phyloP scores from a whole-genome alignment of 192 early-diverging fungal genomes.

The Piromyces finnis region DNA sequence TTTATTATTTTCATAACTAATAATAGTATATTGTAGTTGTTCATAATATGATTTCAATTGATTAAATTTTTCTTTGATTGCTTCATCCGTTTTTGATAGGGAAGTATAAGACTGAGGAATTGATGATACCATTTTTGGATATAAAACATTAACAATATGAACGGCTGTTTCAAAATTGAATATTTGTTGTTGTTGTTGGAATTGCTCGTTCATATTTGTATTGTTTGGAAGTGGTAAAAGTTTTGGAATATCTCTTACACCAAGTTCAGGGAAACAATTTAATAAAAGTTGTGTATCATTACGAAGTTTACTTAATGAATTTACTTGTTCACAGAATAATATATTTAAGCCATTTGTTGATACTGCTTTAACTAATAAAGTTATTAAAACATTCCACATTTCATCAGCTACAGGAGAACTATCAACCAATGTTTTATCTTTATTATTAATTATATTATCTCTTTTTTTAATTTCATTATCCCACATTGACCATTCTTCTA shows the following conservation, averaged over 20 bases:
- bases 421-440: not conserved
- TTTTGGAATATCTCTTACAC: not conserved
- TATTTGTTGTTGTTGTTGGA: conserved; percentile 1
- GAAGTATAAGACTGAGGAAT: conserved; percentile 3
- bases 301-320: not conserved
- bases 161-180: conserved; percentile 41
- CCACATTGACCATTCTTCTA: conserved; percentile 56
- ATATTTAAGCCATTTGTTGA: not conserved
- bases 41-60: conserved; percentile 27
- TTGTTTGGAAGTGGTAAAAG: not conserved
- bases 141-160: conserved; percentile 18
- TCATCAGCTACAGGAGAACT: not conserved
- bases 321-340: not conserved
- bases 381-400: not conserved
- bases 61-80: conserved; percentile 35
- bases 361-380: not conserved
- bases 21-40: conserved; percentile 41
- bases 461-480: not conserved
- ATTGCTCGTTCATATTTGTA: conserved; percentile 2
- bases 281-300: not conserved
- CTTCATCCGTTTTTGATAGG: not conserved
- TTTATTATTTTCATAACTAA: conserved; percentile 39
- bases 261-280: not conserved
- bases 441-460: not conserved
- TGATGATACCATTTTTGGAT: conserved; percentile 17